These are phyloP conservation scores for Colletotrichum siamense DNA, from an alignment of 2,329 filamentous ascomycete genomes.

Conservation along the genomic window DNA sequence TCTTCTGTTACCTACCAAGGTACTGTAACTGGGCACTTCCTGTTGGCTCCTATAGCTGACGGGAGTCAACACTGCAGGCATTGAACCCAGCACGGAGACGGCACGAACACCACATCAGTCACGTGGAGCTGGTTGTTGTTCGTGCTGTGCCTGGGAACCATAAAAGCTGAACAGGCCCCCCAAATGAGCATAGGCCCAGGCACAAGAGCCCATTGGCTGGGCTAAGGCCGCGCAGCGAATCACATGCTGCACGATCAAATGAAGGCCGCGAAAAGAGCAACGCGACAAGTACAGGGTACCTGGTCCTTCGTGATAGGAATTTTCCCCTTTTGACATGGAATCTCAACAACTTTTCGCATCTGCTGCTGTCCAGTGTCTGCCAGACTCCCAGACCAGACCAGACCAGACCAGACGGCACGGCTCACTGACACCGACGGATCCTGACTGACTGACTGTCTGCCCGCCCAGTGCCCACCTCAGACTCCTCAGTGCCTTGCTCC, in stretches of 20 bases:
- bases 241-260: conserved; percentile 24
- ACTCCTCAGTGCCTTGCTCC: neutral
- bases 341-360: conserved; percentile 25
- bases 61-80: neutral
- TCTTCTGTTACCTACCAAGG: neutral
- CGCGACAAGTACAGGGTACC: conserved; percentile 20
- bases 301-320: conserved; percentile 20
- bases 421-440: neutral
- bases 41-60: neutral
- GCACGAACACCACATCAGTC: neutral
- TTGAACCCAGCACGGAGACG: neutral
- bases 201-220: conserved; percentile 1
- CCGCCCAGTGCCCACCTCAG: neutral
- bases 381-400: neutral
- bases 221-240: conserved; percentile 9
- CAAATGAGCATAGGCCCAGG: conserved; percentile 19
- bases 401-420: neutral
- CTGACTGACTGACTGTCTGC: neutral
- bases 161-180: neutral
- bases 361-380: neutral
- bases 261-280: conserved; percentile 8
- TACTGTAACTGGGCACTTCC: neutral
- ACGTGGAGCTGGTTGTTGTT: neutral
- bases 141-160: neutral
- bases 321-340: conserved; percentile 26